Percentiles rank a stretch among this genome's conserved stretches.
Evolutionary conservation across 2,329 filamentous ascomycete genomes (phyloP).

Genomic region (Dactylellina sp.): DNA sequence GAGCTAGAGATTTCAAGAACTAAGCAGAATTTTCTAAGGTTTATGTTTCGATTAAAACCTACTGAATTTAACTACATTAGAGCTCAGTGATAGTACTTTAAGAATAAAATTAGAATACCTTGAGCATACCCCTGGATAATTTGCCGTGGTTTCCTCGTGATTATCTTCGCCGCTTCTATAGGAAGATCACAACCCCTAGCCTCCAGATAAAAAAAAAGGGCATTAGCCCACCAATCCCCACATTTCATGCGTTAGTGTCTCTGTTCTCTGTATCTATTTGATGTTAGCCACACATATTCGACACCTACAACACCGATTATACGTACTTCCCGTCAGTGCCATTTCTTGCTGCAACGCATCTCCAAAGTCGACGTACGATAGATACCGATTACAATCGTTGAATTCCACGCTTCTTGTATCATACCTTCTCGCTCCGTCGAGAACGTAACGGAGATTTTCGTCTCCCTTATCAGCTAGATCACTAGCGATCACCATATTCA

Average conservation of each 20-base stretch:
- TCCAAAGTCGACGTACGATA: slow-evolving; percentile 1
- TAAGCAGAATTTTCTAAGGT: not conserved
- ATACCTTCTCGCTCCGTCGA: slow-evolving; percentile 7
- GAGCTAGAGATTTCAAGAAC: not conserved
- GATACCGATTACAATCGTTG: not conserved
- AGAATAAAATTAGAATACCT: too few relatives aligned
- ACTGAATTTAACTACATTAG: too few relatives aligned
- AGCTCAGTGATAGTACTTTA: too few relatives aligned
- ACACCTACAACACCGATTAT: not conserved
- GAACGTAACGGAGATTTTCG: not conserved
- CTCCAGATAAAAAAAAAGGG: too few relatives aligned
- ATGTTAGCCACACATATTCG: not conserved
- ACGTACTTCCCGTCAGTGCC: not conserved
- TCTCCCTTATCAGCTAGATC: slow-evolving; percentile 9
- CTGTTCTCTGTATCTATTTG: not conserved
- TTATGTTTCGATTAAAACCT: too few relatives aligned
- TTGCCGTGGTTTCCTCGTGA: too few relatives aligned
- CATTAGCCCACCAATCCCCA: too few relatives aligned
- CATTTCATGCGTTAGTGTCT: not conserved
- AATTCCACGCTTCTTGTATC: slow-evolving; percentile 3
- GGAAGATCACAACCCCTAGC: too few relatives aligned
- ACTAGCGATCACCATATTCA: slow-evolving; percentile 21
- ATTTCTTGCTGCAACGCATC: not conserved
- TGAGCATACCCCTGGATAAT: too few relatives aligned
- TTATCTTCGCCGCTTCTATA: too few relatives aligned